phyloP scores from a whole-genome alignment of 2,329 filamentous ascomycete genomes.

The Leptographium flavum region DNA sequence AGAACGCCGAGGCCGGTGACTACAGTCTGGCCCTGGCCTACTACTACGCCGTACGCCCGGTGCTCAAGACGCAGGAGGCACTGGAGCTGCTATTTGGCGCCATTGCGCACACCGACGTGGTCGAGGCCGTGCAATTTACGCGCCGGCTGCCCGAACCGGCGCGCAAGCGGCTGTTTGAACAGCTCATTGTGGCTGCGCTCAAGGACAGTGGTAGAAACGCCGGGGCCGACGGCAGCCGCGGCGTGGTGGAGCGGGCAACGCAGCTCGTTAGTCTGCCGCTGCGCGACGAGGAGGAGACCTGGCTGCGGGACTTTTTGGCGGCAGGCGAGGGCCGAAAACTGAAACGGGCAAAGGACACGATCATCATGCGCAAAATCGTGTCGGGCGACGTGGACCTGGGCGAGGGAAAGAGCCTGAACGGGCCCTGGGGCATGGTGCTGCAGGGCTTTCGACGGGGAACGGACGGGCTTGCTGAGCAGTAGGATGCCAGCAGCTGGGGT shows the following conservation, averaged over 20 bases:
- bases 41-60: constrained; percentile 61
- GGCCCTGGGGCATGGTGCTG: constrained; percentile 33
- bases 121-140: constrained; percentile 61
- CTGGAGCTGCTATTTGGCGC: constrained; percentile 56
- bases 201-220: constrained; percentile 15
- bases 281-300: constrained; percentile 53
- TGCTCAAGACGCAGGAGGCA: constrained; percentile 48
- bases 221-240: constrained; percentile 5
- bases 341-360: constrained; percentile 54
- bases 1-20: constrained; percentile 43
- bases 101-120: constrained; percentile 50
- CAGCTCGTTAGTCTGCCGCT: constrained; percentile 64
- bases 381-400: constrained; percentile 43
- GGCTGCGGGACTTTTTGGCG: constrained; percentile 57
- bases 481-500: constrained; percentile 2
- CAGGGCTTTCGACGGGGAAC: constrained; percentile 36
- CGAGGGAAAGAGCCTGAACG: constrained; percentile 25
- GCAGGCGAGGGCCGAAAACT: constrained; percentile 49
- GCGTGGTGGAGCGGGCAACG: constrained; percentile 40
- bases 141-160: constrained; percentile 47
- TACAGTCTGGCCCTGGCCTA: constrained; percentile 59
- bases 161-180: constrained; percentile 51
- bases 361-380: constrained; percentile 59
- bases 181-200: constrained; percentile 46
- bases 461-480: constrained; percentile 16